Evolutionary conservation across 192 early-diverging fungal genomes (phyloP).

Genomic region (Geranomyces michiganensis): DNA sequence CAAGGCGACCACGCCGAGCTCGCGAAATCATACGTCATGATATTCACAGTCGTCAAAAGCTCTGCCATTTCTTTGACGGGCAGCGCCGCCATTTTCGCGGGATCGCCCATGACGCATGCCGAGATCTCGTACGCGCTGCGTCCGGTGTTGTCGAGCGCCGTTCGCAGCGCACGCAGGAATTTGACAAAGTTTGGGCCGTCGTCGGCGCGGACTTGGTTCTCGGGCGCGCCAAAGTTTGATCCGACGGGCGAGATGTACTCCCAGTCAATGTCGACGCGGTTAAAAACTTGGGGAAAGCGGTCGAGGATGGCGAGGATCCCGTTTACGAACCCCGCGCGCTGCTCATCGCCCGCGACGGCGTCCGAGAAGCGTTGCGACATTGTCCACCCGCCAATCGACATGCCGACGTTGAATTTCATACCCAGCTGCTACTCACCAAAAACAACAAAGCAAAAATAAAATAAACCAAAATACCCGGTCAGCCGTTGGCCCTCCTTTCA

Average conservation of each 20-base stretch:
- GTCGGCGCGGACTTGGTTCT: slow-evolving; percentile 60
- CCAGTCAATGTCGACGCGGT: slow-evolving; percentile 57
- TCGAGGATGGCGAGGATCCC: slow-evolving; percentile 37
- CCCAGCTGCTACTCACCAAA: slow-evolving; percentile 31
- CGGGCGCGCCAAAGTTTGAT: slow-evolving; percentile 52
- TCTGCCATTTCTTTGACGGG: slow-evolving; percentile 43
- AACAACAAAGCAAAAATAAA: too few relatives aligned
- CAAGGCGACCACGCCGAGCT: slow-evolving; percentile 51
- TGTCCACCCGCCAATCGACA: slow-evolving; percentile 58
- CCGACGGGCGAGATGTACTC: slow-evolving; percentile 52
- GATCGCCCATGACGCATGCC: slow-evolving; percentile 51
- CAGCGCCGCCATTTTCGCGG: slow-evolving; percentile 46
- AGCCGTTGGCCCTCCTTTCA: too few relatives aligned
- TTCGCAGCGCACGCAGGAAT: slow-evolving; percentile 74
- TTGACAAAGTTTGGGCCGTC: slow-evolving; percentile 80
- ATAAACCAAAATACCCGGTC: too few relatives aligned
- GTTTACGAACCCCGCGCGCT: slow-evolving; percentile 43
- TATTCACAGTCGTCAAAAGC: slow-evolving; percentile 69
- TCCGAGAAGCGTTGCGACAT: slow-evolving; percentile 52
- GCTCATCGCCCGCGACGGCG: slow-evolving; percentile 37
- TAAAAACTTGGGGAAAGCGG: slow-evolving; percentile 47
- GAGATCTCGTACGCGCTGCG: slow-evolving; percentile 45
- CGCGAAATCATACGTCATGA: slow-evolving; percentile 83
- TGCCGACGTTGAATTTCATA: slow-evolving; percentile 47
- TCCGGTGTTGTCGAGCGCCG: slow-evolving; percentile 62